Percentiles rank a stretch among this genome's conserved stretches.
Conservation (phyloP, 139 green algal species). For the Asterochloris sp. region DNA sequence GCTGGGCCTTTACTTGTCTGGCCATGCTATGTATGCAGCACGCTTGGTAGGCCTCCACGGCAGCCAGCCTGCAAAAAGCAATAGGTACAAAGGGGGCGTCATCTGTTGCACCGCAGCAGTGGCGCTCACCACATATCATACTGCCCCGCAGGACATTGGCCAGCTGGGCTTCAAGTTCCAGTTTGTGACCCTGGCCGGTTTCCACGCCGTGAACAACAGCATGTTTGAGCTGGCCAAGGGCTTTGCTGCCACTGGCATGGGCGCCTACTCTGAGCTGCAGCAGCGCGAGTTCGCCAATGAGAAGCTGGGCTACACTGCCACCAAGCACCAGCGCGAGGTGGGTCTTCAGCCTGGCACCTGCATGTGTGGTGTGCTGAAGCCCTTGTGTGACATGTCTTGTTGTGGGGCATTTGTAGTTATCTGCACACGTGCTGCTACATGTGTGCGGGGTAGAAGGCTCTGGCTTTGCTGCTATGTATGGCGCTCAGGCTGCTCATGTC, state of each 20-base stretch:
- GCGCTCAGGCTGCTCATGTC: neutral
- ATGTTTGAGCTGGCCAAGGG: constrained; percentile 75
- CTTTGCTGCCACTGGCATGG: constrained; percentile 70
- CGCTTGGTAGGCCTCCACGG: neutral
- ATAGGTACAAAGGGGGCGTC: neutral
- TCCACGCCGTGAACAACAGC: constrained; percentile 78
- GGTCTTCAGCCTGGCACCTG: neutral
- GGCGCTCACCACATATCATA: neutral
- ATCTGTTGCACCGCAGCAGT: neutral
- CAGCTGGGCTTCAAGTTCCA: constrained; percentile 63
- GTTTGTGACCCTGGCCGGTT: constrained; percentile 85
- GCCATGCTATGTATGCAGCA: no score
- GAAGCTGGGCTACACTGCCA: constrained; percentile 55
- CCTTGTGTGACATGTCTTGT: neutral
- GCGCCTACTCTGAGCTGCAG: constrained; percentile 78
- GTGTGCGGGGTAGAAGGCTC: neutral
- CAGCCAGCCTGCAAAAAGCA: neutral
- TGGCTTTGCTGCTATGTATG: neutral
- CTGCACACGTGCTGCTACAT: neutral
- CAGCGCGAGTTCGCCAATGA: constrained; percentile 67
- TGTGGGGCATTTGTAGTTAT: neutral
- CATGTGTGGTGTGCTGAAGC: neutral
- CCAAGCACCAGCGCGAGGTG: constrained; percentile 38
- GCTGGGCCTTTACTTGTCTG: no score
- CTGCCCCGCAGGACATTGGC: constrained; percentile 43